These are phyloP conservation scores for Ogataea ganodermae DNA, from an alignment of 805 yeast species.

Conservation along the genomic window DNA sequence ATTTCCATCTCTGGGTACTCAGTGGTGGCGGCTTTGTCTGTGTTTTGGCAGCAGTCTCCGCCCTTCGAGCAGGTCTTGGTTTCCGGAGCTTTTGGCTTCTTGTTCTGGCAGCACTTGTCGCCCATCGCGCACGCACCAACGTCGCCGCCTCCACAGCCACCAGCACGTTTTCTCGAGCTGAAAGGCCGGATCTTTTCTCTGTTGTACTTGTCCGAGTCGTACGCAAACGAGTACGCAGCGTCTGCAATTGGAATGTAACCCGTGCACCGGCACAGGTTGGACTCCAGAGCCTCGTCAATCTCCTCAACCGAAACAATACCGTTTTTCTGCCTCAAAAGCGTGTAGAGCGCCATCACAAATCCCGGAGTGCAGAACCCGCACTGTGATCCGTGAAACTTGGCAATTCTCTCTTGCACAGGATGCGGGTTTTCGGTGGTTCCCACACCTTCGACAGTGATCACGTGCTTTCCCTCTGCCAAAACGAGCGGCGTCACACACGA, in stretches of 20 bases:
- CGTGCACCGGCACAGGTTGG: constrained; percentile 50
- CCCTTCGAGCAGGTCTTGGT: constrained; percentile 20
- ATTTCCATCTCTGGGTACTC: constrained; percentile 34
- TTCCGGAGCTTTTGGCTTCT: constrained; percentile 16
- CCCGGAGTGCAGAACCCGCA: constrained; percentile 57
- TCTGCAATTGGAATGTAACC: constrained; percentile 53
- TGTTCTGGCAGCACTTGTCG: constrained; percentile 39
- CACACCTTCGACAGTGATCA: constrained; percentile 51
- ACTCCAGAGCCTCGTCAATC: constrained; percentile 47
- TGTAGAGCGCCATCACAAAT: constrained; percentile 49
- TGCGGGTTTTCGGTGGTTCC: constrained; percentile 43
- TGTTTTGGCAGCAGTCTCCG: constrained; percentile 25
- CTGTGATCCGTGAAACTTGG: constrained; percentile 50
- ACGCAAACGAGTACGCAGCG: constrained; percentile 46
- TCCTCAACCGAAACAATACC: constrained; percentile 40
- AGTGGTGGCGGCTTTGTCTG: constrained; percentile 13
- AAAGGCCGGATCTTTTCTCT: constrained; percentile 25
- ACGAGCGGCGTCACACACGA: constrained; percentile 50
- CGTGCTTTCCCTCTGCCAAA: constrained; percentile 47
- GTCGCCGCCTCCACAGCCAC: constrained; percentile 10
- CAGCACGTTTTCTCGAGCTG: constrained; percentile 13
- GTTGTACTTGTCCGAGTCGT: constrained; percentile 36
- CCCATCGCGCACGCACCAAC: constrained; percentile 33
- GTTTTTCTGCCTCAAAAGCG: constrained; percentile 41
- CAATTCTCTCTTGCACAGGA: constrained; percentile 52